Evolutionary conservation across 73 alveolate species (phyloP), one percentile per base, ranked within the genome.

Genomic region (Paramecium pentaurelia): DNA sequence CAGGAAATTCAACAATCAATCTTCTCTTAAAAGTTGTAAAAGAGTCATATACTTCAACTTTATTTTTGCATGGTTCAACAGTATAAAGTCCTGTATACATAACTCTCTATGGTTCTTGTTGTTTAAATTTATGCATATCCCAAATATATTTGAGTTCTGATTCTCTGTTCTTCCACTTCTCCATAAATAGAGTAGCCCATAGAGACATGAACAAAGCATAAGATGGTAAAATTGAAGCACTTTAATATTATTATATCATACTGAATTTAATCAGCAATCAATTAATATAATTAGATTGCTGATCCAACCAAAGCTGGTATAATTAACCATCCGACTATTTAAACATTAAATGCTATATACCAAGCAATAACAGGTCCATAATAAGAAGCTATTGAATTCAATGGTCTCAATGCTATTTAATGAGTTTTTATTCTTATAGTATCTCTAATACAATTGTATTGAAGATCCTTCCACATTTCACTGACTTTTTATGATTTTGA

Each of bases 131-230:
- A 75, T 75, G 88, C 88, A 75, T 75, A 75, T 75, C 88, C 88
- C 88, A 75, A 75, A 36, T 14, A 12, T 30, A 75, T 42, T 42
- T 36, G 9, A 75, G 60, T 37, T 75, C 88, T 1, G 88, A 75
- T 75, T 75, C 88, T 42, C 88, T 75, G 22, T 75, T 75, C 88
- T 75, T 75, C 88, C 88, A 75, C 12, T 75, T 75, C 27, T 75
- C 88, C 88, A 75, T 75, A 38, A 75, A 75, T 37, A 75, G n/a
- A 1, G 88, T 75, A 14, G 88, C 58, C 88, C 88, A 75, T 5
- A 75, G 6, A 38, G 60, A 75, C 88, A 75, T 75, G 6, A 75
- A 75, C 1, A 75, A 38, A n/a, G 88, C 58, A 42, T 75, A 75
- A n/a, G 60, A 30, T 1, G 88, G 88, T 12, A 75, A 11, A 42